These are phyloP conservation scores for Monarda citriodora DNA, from an alignment of 305 asterid genomes.

Conservation along the genomic window DNA sequence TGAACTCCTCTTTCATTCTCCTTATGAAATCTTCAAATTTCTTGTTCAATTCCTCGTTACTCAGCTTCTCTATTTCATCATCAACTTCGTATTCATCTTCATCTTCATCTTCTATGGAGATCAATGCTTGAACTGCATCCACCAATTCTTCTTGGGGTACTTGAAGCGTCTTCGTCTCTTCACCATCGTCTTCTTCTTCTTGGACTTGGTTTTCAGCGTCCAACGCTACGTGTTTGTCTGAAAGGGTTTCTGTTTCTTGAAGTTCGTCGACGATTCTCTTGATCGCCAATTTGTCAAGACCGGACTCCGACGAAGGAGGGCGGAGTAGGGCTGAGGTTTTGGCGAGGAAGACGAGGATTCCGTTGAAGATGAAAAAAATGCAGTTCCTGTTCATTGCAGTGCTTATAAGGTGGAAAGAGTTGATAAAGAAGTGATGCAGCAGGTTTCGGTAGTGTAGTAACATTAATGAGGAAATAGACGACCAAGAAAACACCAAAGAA, in stretches of 20 bases:
- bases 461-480: slow-evolving; percentile 7
- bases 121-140: background rate
- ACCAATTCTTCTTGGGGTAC: background rate
- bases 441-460: slow-evolving; percentile 20
- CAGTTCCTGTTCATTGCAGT: slow-evolving; percentile 36
- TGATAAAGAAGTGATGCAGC: slow-evolving; percentile 12
- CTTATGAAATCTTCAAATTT: slow-evolving; percentile 44
- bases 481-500: slow-evolving; percentile 25
- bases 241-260: slow-evolving; percentile 6
- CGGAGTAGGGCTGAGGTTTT: slow-evolving; percentile 28
- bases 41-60: slow-evolving; percentile 36
- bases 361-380: slow-evolving; percentile 59
- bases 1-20: slow-evolving; percentile 41
- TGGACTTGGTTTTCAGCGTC: background rate
- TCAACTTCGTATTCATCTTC: background rate
- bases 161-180: too few species aligned
- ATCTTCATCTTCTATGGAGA: slow-evolving; percentile 9
- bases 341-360: slow-evolving; percentile 44
- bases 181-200: background rate
- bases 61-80: slow-evolving; percentile 18
- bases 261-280: slow-evolving; percentile 6
- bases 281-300: slow-evolving; percentile 13
- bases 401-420: slow-evolving; percentile 22
- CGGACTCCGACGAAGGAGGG: slow-evolving; percentile 23
- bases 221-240: background rate